Evolutionary conservation across 495 filamentous ascomycete species (phyloP), one percentile per base, ranked within the genome.

Genomic region (Elaphomyces granulatus): DNA sequence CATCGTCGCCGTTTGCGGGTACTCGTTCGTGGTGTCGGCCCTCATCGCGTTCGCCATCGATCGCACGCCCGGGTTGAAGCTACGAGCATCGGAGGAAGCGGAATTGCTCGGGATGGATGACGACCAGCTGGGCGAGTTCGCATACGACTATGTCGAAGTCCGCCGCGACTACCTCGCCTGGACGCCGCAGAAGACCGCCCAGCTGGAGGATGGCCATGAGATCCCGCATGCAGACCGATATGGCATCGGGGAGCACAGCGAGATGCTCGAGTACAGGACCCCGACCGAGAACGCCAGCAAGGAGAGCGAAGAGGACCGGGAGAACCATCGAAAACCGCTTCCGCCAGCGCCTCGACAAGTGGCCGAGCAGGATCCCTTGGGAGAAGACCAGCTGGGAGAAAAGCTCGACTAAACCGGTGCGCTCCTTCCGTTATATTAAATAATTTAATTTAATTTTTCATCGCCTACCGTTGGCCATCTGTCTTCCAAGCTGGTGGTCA

Each of bases 111-210:
- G 90, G 41, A 94, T 96, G 87, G 90, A 98, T 50, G 92, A 96
- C 56, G 90, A 98, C 64, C 90, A 98, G 56, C 80, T 95, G 23
- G 90, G 90, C 54, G 90, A 98, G 61, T 98, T 98, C 54, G 92
- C 90, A 4, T 98, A 98, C 66, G 90, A 98, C 61, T 98, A 98
- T 59, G 90, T 98, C 49, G 90, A 98, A 68, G 90, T 98, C 44
- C 80, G 90, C 42, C 77, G 90, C 44, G 90, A 98, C 58, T 98
- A 94, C 67, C 75, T 95, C 12, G 90, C 90, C 34, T 98, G 90
- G 90, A 94, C 85, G 3, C 88, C 90, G 0, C 81, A 84, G 41
- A 83, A 83, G 58, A 54, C 61, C 28, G 77, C 81, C 23, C 78
- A 79, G 46, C 68, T 67, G 12, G 52, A 60, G 23, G 71, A 70